A percentile compares a stretch with the other conserved stretches of the same genome.
Conservation (phyloP, 345 rosid species). For the Linum usitatissimum region DNA sequence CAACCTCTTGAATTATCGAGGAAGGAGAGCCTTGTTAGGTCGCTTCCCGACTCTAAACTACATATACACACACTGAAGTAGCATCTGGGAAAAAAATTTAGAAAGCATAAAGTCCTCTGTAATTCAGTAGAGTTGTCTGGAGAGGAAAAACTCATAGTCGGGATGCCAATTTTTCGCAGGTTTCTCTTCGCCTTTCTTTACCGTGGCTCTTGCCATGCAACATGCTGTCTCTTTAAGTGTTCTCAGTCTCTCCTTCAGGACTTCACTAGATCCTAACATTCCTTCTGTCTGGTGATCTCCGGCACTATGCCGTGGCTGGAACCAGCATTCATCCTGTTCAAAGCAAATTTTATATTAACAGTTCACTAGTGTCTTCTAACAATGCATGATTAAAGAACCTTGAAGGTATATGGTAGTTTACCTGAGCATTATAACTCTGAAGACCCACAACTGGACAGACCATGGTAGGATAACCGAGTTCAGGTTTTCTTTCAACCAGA, state of each 20-base stretch:
- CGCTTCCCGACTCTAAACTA: neutral
- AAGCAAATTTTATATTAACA: too few relatives aligned
- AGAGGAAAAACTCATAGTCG: conserved; percentile 42
- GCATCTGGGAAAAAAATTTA: neutral
- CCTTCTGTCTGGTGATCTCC: conserved; percentile 9
- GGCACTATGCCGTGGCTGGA: conserved; percentile 25
- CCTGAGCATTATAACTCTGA: conserved; percentile 56
- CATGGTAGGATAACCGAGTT: conserved; percentile 14
- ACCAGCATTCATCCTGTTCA: conserved; percentile 51
- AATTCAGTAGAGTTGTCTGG: conserved; percentile 22
- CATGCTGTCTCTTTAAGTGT: conserved; percentile 40
- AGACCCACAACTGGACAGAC: conserved; percentile 47
- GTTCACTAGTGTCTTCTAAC: too few relatives aligned
- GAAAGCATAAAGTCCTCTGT: neutral
- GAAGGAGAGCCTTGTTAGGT: neutral
- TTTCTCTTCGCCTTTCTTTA: conserved; percentile 26
- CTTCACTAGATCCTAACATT: conserved; percentile 17
- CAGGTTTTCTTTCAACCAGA: conserved; percentile 21
- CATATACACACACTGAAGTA: neutral
- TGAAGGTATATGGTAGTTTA: conserved; percentile 9
- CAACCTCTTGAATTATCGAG: neutral
- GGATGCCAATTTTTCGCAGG: conserved; percentile 34
- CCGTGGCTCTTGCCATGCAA: conserved; percentile 38
- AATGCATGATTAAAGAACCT: too few relatives aligned
- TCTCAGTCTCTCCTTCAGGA: conserved; percentile 39